Base-by-base conservation (phyloP, 2,329 filamentous ascomycete species). In the Colletotrichum phormii region DNA sequence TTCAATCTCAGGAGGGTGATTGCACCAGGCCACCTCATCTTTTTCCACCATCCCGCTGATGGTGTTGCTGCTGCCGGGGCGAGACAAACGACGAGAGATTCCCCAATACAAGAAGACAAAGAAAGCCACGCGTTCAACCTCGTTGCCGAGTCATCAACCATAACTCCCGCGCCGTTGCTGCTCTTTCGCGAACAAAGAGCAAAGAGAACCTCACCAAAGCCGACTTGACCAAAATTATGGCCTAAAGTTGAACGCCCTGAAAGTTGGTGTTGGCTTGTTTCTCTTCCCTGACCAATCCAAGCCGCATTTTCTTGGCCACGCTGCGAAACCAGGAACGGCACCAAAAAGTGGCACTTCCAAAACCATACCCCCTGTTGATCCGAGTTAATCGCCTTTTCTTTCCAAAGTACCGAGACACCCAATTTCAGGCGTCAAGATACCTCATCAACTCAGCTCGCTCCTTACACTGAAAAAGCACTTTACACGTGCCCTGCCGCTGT, bases 1-100 rank as follows among this genome's bases (percentile, higher is more conserved):
- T 7, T 37, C 66, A 72, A 70, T 69, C n/a, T 71, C 29, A 51
- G 11, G 49, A 9, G 31, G 29, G 55, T 62, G 62, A 69, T 69
- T 69, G 49, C 46, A 24, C 54, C 55, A 67, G 33, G 54, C 29
- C 42, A 29, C 37, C 24, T 55, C 37, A 42, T 42, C 37, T 42
- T 42, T 37, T 42, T 65, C 58, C 22, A 35, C 26, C 26, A 15
- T 26, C 42, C 6, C 35, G 35, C 12, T 37, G 35, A 13, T 13
- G 35, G 35, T 9, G 42, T 49, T 49, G 42, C 8, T 22, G 42
- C 42, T 49, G 42, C 42, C 18, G 15, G 42, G 42, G 18, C 51
- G 42, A 54, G 61, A 33, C 29, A 54, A 22, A 54, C 13, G 31
- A 18, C 46, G 15, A 54, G 46, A 18, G 11, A 3, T 9, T 15